phyloP scores from a whole-genome alignment of 768 basidiomycete genomes.

The Lentinula aciculospora region DNA sequence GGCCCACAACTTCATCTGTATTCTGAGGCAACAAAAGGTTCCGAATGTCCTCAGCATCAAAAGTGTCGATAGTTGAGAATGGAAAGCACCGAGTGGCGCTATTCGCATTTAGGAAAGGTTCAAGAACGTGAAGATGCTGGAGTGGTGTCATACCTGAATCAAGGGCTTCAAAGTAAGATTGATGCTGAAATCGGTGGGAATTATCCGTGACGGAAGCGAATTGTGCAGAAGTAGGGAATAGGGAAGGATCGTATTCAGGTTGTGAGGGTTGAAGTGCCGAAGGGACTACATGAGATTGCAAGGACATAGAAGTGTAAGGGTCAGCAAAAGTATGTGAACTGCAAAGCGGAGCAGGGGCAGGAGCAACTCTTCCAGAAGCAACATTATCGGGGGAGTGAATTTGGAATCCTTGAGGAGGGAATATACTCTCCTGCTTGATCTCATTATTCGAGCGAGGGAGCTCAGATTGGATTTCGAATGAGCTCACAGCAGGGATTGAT shows the following conservation, averaged over 20 bases:
- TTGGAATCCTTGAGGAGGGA: not conserved
- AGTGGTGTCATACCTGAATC: conserved; percentile 15
- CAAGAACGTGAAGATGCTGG: conserved; percentile 28
- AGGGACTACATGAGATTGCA: not conserved
- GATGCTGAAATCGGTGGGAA: not conserved
- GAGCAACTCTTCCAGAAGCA: not conserved
- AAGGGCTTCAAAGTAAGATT: not conserved
- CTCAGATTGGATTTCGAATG: too few relatives aligned
- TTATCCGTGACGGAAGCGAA: not conserved
- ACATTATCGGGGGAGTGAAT: not conserved
- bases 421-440: not conserved
- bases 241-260: not conserved
- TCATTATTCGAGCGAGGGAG: not conserved
- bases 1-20: conserved; percentile 17
- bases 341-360: not conserved
- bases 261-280: not conserved
- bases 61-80: not conserved
- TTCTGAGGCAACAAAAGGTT: not conserved
- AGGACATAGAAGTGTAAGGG: not conserved
- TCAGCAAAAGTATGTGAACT: not conserved
- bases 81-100: not conserved
- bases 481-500: not conserved
- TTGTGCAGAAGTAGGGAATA: too few relatives aligned
- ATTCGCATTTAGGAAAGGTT: conserved; percentile 13
- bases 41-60: not conserved